Base-by-base conservation (phyloP, 352 stramenopile genomes). In the Saprolegnia parasitica region DNA sequence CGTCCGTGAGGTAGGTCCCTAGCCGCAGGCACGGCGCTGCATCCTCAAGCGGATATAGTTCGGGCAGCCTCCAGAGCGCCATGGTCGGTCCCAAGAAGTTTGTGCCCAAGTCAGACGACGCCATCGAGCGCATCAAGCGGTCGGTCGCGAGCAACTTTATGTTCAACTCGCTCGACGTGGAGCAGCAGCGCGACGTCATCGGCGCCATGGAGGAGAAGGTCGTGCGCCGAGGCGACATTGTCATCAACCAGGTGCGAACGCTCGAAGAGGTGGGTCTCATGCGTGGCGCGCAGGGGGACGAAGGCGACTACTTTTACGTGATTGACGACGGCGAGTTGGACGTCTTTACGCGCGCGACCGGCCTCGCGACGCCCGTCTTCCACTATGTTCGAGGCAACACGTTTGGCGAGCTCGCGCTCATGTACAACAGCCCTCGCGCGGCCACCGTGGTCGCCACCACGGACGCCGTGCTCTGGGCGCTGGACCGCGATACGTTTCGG, bases 401-500 rank as follows among this genome's bases (percentile, higher is more conserved):
- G 9, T 95, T 96, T 66, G 88, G 88, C 11, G 88, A 96, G 68
- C 71, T 96, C 32, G 87, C 86, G 21, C 77, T 96, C 35, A 93
- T 95, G 52, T 95, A 96, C 72, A 88, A 85, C 26, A 93, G 91
- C 62, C 86, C 84, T 56, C 83, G 87, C 37, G 83, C 81, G 8
- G 79, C 87, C n/a, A 96, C 87, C 1, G 81, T 96, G 32, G 77
- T 94, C 21, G 76, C 86, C 0, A 83, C 76, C 52, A 62, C 77
- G 50, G 77, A 87, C 24, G 83, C 85, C 18, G 75, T 76, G 0
- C 74, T 97, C 9, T 99, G 81, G 89, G 83, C 86, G 18, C 76
- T 99, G 16, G 91, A 98, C 77, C 84, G 96, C 21, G 76, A 89
- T 60, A 96, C 91, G 0, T 99, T 99, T 78, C 80, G 92, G 3